phyloP scores from a whole-genome alignment of 768 basidiomycete genomes.

The Rhodotorula kratochvilovae region DNA sequence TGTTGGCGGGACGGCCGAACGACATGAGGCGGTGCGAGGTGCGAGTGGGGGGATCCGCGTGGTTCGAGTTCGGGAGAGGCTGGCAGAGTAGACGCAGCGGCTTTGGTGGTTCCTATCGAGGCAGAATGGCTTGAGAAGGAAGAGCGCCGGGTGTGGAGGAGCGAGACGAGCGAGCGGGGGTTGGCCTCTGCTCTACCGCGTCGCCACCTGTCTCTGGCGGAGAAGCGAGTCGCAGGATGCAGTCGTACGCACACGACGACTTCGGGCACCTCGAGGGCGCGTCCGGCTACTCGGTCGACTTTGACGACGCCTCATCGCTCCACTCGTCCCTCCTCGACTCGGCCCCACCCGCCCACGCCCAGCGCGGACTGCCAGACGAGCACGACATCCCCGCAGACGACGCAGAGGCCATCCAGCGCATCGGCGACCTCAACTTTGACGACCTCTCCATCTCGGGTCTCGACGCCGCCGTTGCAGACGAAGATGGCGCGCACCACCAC shows the following conservation, averaged over 20 bases:
- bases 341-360: neutral
- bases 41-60: too few relatives aligned
- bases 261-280: conserved; percentile 50
- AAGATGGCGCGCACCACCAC: neutral
- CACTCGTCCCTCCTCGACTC: conserved; percentile 13
- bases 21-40: conserved; percentile 41
- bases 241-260: conserved; percentile 4
- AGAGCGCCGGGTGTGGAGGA: neutral
- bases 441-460: conserved; percentile 14
- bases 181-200: neutral
- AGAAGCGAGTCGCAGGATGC: neutral
- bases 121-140: too few relatives aligned
- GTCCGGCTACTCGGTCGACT: conserved; percentile 39
- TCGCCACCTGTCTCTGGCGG: neutral
- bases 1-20: conserved; percentile 47
- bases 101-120: too few relatives aligned
- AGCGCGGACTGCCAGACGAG: neutral
- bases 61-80: neutral
- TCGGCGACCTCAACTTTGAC: conserved; percentile 29
- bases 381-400: neutral
- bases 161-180: neutral
- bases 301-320: conserved; percentile 33
- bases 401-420: neutral
- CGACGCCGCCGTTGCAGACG: neutral
- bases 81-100: neutral